phyloP scores from a whole-genome alignment of 495 filamentous ascomycete genomes.

The Sabuloglossum arenarium region DNA sequence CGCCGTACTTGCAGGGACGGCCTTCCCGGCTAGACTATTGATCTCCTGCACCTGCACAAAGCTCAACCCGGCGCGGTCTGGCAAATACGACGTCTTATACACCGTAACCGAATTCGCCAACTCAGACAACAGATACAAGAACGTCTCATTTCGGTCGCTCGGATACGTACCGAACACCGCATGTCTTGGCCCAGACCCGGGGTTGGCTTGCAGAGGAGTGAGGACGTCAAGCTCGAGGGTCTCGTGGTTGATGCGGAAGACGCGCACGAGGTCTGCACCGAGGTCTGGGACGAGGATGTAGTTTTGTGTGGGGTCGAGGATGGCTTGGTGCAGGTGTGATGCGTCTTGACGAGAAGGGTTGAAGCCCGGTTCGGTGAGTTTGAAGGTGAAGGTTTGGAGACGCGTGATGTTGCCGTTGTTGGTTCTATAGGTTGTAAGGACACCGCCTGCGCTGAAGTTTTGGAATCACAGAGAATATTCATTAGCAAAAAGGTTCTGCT shows the following conservation, averaged over 20 bases:
- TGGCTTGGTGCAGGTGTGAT: conserved; percentile 48
- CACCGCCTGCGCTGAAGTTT: background rate
- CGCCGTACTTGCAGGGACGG: conserved; percentile 19
- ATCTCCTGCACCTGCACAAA: conserved; percentile 24
- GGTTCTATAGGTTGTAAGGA: background rate
- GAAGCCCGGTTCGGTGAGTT: conserved; percentile 25
- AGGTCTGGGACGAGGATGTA: conserved; percentile 52
- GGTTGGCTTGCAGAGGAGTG: conserved; percentile 10
- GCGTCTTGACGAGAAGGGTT: conserved; percentile 33
- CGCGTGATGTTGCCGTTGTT: background rate
- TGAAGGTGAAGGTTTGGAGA: conserved; percentile 30
- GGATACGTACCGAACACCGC: conserved; percentile 30
- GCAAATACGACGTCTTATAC: conserved; percentile 34
- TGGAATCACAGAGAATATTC: background rate
- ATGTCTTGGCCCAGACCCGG: conserved; percentile 48
- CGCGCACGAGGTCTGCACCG: conserved; percentile 45
- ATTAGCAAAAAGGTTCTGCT: no score
- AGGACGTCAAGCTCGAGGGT: conserved; percentile 9
- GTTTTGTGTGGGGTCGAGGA: conserved; percentile 45
- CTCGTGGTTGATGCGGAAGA: conserved; percentile 30
- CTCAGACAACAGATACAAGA: conserved; percentile 44
- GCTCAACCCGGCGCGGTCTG: conserved; percentile 17
- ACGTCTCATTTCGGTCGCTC: conserved; percentile 18
- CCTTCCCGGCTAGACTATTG: conserved; percentile 19
- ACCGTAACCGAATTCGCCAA: conserved; percentile 33